Evolutionary conservation across 2,329 filamentous ascomycete species (phyloP).

Genomic region (Talaromyces sp.): DNA sequence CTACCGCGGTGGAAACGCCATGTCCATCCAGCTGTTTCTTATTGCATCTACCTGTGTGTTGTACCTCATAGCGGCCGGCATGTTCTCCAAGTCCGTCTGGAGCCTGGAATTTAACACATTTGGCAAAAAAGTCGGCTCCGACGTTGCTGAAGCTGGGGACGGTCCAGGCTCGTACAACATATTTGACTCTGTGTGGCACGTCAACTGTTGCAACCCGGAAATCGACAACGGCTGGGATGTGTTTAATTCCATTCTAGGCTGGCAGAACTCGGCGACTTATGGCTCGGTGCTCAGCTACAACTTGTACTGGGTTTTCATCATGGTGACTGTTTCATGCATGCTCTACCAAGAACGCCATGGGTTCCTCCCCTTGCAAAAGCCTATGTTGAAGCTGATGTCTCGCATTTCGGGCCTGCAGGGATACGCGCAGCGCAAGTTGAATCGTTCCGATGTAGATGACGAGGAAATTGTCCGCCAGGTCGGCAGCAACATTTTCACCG

Average conservation of each 20-base stretch:
- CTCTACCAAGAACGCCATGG: slow-evolving; percentile 17
- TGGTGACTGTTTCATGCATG: slow-evolving; percentile 58
- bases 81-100: slow-evolving; percentile 75
- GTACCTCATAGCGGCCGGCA: slow-evolving; percentile 75
- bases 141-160: slow-evolving; percentile 55
- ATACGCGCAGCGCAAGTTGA: slow-evolving; percentile 15
- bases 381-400: slow-evolving; percentile 12
- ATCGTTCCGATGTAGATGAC: slow-evolving; percentile 8
- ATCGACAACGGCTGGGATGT: slow-evolving; percentile 76
- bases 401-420: slow-evolving; percentile 18
- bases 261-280: slow-evolving; percentile 83
- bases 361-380: slow-evolving; percentile 14
- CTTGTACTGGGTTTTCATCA: slow-evolving; percentile 73
- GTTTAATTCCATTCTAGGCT: slow-evolving; percentile 80
- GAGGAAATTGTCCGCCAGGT: slow-evolving; percentile 14
- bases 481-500: slow-evolving; percentile 6
- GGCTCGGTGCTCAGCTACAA: slow-evolving; percentile 85
- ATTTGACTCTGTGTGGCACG: slow-evolving; percentile 70
- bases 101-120: slow-evolving; percentile 62
- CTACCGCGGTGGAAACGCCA: slow-evolving; percentile 64
- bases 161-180: slow-evolving; percentile 78
- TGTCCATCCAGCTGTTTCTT: slow-evolving; percentile 69
- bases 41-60: slow-evolving; percentile 74
- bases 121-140: slow-evolving; percentile 51
- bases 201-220: slow-evolving; percentile 75